These are phyloP conservation scores for Pestalotiopsis sp. DNA, from an alignment of 2,329 filamentous ascomycete species.

Conservation along the genomic window DNA sequence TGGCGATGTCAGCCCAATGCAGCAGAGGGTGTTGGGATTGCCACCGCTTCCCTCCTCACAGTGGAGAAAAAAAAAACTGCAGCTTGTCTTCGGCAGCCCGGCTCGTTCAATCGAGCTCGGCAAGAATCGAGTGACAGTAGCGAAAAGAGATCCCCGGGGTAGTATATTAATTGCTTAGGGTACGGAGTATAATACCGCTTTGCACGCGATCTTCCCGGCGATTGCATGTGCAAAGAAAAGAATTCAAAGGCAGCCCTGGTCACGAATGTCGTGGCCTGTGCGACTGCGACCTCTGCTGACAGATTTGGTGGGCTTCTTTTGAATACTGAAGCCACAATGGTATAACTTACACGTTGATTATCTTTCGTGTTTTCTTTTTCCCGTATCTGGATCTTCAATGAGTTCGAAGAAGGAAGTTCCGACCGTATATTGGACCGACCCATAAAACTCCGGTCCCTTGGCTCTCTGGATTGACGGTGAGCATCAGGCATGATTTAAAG, in stretches of 20 bases:
- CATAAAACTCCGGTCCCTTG: background rate
- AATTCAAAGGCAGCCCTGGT: background rate
- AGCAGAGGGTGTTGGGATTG: background rate
- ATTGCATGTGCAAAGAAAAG: background rate
- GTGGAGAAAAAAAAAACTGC: constrained; percentile 1
- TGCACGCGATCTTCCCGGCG: background rate
- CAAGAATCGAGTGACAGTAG: background rate
- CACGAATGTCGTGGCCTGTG: background rate
- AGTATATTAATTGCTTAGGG: background rate
- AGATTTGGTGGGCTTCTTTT: background rate
- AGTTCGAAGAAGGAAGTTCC: background rate
- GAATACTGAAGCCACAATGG: background rate
- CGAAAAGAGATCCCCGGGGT: background rate
- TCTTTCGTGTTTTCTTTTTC: background rate
- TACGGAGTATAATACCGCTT: background rate
- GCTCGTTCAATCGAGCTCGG: background rate
- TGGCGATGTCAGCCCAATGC: constrained; percentile 11
- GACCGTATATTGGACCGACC: background rate
- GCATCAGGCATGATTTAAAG: background rate
- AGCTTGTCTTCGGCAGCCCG: background rate
- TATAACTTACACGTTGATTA: background rate
- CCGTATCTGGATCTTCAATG: background rate
- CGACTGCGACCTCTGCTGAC: background rate
- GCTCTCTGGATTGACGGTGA: background rate
- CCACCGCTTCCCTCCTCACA: background rate